phyloP scores from a whole-genome alignment of 768 basidiomycete species.

The Suillus fuscotomentosus region DNA sequence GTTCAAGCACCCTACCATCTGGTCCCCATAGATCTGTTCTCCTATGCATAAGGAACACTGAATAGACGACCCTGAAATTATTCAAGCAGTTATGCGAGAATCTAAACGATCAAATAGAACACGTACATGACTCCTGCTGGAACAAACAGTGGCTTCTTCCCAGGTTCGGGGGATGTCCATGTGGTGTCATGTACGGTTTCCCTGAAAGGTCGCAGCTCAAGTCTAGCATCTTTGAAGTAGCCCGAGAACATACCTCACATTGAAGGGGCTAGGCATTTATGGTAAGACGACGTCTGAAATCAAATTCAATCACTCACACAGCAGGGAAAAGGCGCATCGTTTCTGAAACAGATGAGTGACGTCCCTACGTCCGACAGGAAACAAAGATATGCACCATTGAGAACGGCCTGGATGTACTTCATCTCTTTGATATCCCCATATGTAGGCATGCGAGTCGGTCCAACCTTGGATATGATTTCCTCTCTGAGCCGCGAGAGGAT shows the following conservation, averaged over 20 bases:
- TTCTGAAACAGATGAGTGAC: slow-evolving; percentile 17
- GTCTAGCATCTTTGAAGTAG: background rate
- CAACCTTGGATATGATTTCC: slow-evolving; percentile 40
- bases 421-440: slow-evolving; percentile 42
- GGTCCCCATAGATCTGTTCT: slow-evolving; percentile 37
- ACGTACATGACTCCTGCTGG: slow-evolving; percentile 21
- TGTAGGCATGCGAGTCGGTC: slow-evolving; percentile 31
- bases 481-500: slow-evolving; percentile 37
- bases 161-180: slow-evolving; percentile 20
- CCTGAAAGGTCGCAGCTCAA: slow-evolving; percentile 8
- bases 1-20: slow-evolving; percentile 18
- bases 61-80: slow-evolving; percentile 20
- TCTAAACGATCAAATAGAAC: background rate
- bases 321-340: slow-evolving; percentile 33
- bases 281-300: background rate
- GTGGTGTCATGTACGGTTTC: slow-evolving; percentile 22
- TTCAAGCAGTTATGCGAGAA: background rate
- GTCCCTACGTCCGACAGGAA: background rate
- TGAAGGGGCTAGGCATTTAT: too few species aligned
- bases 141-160: slow-evolving; percentile 29
- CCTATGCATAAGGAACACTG: slow-evolving; percentile 33
- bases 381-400: slow-evolving; percentile 35
- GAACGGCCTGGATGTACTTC: slow-evolving; percentile 42
- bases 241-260: slow-evolving; percentile 20
- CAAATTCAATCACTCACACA: slow-evolving; percentile 20